Evolutionary conservation across 2,329 filamentous ascomycete genomes (phyloP).

Genomic region (Neonectria sp.): DNA sequence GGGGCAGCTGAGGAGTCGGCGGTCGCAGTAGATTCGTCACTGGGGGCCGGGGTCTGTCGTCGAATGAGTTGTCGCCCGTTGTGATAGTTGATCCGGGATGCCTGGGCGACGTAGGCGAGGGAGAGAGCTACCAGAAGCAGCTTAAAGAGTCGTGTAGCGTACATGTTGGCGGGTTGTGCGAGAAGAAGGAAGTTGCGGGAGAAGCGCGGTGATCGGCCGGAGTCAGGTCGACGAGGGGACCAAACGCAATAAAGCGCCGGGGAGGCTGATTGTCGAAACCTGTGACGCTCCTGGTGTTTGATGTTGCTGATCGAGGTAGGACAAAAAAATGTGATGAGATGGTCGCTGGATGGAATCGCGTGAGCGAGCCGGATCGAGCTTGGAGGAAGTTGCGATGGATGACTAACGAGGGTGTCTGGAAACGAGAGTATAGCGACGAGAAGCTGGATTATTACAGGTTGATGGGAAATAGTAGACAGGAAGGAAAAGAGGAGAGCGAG

Average conservation of each 20-base stretch:
- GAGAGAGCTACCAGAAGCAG: conserved; percentile 66
- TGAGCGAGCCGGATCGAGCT: conserved; percentile 24
- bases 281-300: conserved; percentile 5
- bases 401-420: conserved; percentile 21
- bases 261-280: neutral
- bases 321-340: neutral
- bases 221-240: conserved; percentile 3
- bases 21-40: conserved; percentile 29
- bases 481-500: conserved; percentile 17
- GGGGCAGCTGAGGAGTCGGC: conserved; percentile 26
- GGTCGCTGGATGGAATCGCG: neutral
- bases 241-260: conserved; percentile 12
- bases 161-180: conserved; percentile 57
- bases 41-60: conserved; percentile 40
- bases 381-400: conserved; percentile 10
- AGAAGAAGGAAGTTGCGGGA: neutral
- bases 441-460: conserved; percentile 17
- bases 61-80: conserved; percentile 38
- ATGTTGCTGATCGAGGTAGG: conserved; percentile 12
- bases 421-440: conserved; percentile 22
- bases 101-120: conserved; percentile 63
- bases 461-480: conserved; percentile 7
- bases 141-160: conserved; percentile 60
- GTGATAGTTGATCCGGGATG: conserved; percentile 50
- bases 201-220: conserved; percentile 9